A percentile compares a stretch with the other conserved stretches of the same genome.
phyloP scores from a whole-genome alignment of 2,329 filamentous ascomycete genomes.

The Biscogniauxia mediterranea region DNA sequence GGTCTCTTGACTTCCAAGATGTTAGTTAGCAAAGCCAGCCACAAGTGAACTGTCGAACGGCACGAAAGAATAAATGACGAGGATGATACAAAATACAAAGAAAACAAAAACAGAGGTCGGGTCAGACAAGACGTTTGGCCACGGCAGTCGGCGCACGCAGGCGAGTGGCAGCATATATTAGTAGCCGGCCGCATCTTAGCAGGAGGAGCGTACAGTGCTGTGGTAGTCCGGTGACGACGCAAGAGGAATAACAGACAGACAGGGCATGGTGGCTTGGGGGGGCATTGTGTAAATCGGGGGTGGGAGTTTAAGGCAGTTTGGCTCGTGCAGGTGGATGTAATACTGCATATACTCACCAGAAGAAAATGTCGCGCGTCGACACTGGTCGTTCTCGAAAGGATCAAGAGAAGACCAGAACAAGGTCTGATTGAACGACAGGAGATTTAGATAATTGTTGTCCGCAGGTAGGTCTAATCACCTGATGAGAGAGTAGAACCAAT shows the following conservation, averaged over 20 bases:
- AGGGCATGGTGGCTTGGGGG: conserved; percentile 20
- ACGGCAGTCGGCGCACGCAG: not conserved
- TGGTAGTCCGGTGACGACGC: conserved; percentile 22
- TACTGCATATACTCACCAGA: conserved; percentile 25
- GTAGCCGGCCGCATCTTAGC: conserved; percentile 14
- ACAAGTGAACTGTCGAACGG: conserved; percentile 3
- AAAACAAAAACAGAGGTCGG: conserved; percentile 1
- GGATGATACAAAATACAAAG: conserved; percentile 9
- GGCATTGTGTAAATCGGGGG: not conserved
- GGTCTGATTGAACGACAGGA: conserved; percentile 33
- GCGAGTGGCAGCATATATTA: conserved; percentile 11
- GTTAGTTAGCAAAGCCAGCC: conserved; percentile 14
- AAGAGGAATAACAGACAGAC: conserved; percentile 14
- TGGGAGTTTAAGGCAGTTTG: not conserved
- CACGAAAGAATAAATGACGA: conserved; percentile 2
- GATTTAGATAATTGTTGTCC: conserved; percentile 37
- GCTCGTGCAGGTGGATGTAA: conserved; percentile 16
- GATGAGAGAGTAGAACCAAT: conserved; percentile 49
- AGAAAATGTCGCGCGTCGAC: conserved; percentile 21
- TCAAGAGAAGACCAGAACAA: conserved; percentile 16
- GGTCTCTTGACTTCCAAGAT: conserved; percentile 16
- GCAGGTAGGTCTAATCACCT: conserved; percentile 51
- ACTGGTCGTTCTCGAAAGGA: conserved; percentile 15
- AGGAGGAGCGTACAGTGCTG: conserved; percentile 15
- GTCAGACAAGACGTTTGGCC: not conserved